A percentile compares a stretch with the other conserved stretches of the same genome.
Evolutionary conservation across 345 rosid genomes (phyloP).

Genomic region (Hevea brasiliensis): DNA sequence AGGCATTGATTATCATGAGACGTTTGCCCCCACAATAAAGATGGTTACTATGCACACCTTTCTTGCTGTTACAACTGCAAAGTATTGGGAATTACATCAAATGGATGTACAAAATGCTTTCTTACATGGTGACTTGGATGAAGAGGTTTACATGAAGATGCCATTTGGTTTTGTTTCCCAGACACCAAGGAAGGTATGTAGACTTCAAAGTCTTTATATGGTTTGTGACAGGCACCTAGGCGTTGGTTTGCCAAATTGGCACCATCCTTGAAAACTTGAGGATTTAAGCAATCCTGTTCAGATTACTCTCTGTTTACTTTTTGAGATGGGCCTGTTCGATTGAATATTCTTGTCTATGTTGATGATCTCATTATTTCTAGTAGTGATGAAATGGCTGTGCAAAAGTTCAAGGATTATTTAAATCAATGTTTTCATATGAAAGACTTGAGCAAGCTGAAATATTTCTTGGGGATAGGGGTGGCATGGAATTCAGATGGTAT

Average conservation of each 20-base stretch:
- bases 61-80: too few relatives aligned
- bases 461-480: background rate
- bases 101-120: background rate
- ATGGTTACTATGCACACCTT: background rate
- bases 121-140: too few relatives aligned
- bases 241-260: background rate
- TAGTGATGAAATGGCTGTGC: too few relatives aligned
- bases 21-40: background rate
- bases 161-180: too few relatives aligned
- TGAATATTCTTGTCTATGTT: background rate
- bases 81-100: background rate
- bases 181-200: too few relatives aligned
- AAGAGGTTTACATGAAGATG: too few relatives aligned
- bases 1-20: background rate
- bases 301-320: slow-evolving; percentile 3
- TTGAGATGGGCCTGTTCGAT: background rate
- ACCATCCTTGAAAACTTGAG: background rate
- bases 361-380: background rate
- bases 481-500: background rate
- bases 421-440: too few relatives aligned
- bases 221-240: too few relatives aligned
- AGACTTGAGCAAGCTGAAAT: background rate
- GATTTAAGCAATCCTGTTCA: background rate
- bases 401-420: too few relatives aligned
- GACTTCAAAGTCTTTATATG: too few relatives aligned